phyloP scores from a whole-genome alignment of 331 rosid species.

The Erythrophleum ivorense region DNA sequence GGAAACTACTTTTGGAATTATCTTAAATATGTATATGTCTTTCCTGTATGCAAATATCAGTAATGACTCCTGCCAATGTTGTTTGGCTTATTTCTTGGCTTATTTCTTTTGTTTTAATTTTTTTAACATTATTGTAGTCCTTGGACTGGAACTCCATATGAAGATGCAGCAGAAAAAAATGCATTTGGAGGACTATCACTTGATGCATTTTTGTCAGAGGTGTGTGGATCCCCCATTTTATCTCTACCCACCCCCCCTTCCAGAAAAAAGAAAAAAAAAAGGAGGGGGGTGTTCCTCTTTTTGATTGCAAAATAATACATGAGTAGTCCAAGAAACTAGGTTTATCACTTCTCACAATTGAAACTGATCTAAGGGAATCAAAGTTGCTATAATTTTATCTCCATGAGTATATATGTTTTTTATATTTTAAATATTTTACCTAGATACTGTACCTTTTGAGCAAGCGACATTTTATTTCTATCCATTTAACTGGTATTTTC shows the following conservation, averaged over 20 bases:
- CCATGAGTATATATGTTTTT: not conserved
- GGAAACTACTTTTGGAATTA: not conserved
- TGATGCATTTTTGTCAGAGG: conserved; percentile 90
- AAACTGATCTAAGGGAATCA: conserved; percentile 27
- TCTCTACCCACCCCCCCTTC: not conserved
- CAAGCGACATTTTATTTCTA: conserved; percentile 10
- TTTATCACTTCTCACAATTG: conserved; percentile 20
- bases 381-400: not conserved
- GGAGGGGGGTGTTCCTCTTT: not conserved
- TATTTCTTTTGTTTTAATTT: not conserved
- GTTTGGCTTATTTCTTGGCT: conserved; percentile 25
- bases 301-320: conserved; percentile 12
- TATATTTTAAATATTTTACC: not conserved
- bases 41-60: conserved; percentile 30
- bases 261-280: too few relatives aligned
- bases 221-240: conserved; percentile 25
- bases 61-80: conserved; percentile 12
- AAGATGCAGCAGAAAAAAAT: conserved; percentile 79
- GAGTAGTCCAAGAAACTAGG: not conserved
- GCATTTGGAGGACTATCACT: conserved; percentile 84
- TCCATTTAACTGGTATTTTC: not conserved
- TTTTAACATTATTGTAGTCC: conserved; percentile 61
- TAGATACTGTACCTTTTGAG: not conserved
- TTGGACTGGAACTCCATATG: conserved; percentile 73
- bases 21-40: not conserved